Evolutionary conservation across 129 eudicot species (phyloP).

Genomic region (Pittosporum tobira): DNA sequence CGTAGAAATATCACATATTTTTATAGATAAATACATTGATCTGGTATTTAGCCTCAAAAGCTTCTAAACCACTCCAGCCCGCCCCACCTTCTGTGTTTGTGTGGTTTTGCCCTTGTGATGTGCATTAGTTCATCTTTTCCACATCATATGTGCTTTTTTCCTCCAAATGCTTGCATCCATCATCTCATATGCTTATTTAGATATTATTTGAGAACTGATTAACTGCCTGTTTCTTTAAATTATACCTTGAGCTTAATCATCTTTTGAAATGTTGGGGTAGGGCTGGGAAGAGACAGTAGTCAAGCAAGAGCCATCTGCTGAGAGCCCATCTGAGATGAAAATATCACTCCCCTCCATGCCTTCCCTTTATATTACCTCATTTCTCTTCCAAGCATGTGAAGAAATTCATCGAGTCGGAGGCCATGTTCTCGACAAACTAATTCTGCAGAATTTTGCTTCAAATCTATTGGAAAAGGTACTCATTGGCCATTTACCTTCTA

Average conservation of each 20-base stretch:
- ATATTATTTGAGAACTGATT: not conserved
- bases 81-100: too few species aligned
- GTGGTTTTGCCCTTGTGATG: not conserved
- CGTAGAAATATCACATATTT: too few species aligned
- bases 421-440: slow-evolving; percentile 76
- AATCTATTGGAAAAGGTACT: slow-evolving; percentile 74
- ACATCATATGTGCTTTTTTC: not conserved
- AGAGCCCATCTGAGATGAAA: slow-evolving; percentile 65
- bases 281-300: slow-evolving; percentile 95
- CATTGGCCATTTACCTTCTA: too few species aligned
- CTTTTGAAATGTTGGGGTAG: slow-evolving; percentile 33
- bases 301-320: slow-evolving; percentile 74
- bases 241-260: not conserved
- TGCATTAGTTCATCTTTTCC: not conserved
- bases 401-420: slow-evolving; percentile 94
- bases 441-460: slow-evolving; percentile 68
- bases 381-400: slow-evolving; percentile 79
- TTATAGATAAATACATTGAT: too few species aligned
- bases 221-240: not conserved
- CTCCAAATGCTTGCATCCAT: not conserved
- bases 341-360: slow-evolving; percentile 93
- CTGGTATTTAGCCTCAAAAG: too few species aligned
- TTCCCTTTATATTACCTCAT: slow-evolving; percentile 66
- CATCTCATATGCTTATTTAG: not conserved
- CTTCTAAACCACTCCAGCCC: too few species aligned